phyloP scores from a whole-genome alignment of 2,329 filamentous ascomycete species.

The Lecanosticta acicola region DNA sequence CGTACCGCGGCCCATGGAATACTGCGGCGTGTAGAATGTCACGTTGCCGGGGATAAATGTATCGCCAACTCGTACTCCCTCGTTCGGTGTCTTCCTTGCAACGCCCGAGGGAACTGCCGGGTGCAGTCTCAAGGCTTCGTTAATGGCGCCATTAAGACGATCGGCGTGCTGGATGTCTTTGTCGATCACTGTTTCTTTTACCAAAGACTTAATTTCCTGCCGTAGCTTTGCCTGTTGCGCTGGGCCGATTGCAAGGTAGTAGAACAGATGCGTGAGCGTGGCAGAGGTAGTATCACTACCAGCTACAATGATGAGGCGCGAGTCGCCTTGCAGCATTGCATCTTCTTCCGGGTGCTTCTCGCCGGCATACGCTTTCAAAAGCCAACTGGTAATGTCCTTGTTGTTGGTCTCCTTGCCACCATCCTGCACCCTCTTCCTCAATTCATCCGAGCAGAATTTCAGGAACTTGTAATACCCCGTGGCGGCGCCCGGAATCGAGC shows the following conservation, averaged over 20 bases:
- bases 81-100: conserved; percentile 33
- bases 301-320: conserved; percentile 33
- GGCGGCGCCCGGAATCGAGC: conserved; percentile 31
- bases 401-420: conserved; percentile 10
- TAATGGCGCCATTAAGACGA: conserved; percentile 38
- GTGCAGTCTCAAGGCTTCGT: conserved; percentile 39
- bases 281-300: conserved; percentile 41
- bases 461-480: conserved; percentile 33
- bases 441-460: conserved; percentile 32
- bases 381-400: conserved; percentile 29
- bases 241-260: conserved; percentile 32
- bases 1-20: conserved; percentile 23
- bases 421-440: conserved; percentile 31
- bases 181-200: conserved; percentile 17
- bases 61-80: conserved; percentile 35
- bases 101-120: conserved; percentile 36
- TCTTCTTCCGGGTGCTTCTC: conserved; percentile 24
- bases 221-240: conserved; percentile 30
- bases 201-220: conserved; percentile 29
- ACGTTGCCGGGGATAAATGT: conserved; percentile 31
- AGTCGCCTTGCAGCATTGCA: conserved; percentile 23
- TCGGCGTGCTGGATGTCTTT: conserved; percentile 22
- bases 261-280: conserved; percentile 39
- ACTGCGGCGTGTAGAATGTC: conserved; percentile 17
- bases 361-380: conserved; percentile 26